Base-by-base conservation (phyloP, 768 basidiomycete species). In the Russula lepida region DNA sequence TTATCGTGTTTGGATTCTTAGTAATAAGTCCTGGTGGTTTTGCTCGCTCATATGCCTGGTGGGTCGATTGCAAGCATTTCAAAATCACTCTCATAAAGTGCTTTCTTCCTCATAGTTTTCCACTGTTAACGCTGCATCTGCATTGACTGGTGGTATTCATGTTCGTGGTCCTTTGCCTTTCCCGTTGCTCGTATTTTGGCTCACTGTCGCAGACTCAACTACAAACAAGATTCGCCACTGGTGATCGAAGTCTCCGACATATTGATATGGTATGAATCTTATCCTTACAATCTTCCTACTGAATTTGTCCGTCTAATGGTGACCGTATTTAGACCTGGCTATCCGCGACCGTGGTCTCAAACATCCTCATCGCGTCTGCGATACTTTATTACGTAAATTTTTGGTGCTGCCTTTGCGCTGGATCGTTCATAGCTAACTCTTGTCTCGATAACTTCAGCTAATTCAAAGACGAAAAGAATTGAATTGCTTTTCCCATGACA, bases 1-100 rank as follows among this genome's bases (percentile, higher is more conserved):
- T 12, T 44, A 61, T 46, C 49, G 60, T 3, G 25, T 61, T 32
- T 61, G 55, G 54, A 3, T 52, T 3, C 60, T 61, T 13, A 19
- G 54, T 17, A 8, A 15, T 6, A 41, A 44, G 23, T 6, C 48
- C 19, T 21, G 49, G 54, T 37, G 39, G 54, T 25, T 56, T 21
- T 44, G 47, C 33, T 13, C 17, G 3, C 0, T 37, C 39, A 61
- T 61, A 2, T 61, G 60, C 46, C 13, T 57, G 32, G 60, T 62
- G 43, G 5, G 49, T 51, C 30, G 9, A 30, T 43, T 3, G 19
- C 39, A 21, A 11, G 11, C 12, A 19, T 21, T 4, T 15, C n/a
- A 1, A 13, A 33, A 23, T 8, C 12, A 7, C 5, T 6, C 6
- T 11, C 17, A 37, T 27, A 21, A 12, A 15, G 9, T 35, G 21